phyloP scores from a whole-genome alignment of 192 early-diverging fungal species.

The Coemansia sp. region DNA sequence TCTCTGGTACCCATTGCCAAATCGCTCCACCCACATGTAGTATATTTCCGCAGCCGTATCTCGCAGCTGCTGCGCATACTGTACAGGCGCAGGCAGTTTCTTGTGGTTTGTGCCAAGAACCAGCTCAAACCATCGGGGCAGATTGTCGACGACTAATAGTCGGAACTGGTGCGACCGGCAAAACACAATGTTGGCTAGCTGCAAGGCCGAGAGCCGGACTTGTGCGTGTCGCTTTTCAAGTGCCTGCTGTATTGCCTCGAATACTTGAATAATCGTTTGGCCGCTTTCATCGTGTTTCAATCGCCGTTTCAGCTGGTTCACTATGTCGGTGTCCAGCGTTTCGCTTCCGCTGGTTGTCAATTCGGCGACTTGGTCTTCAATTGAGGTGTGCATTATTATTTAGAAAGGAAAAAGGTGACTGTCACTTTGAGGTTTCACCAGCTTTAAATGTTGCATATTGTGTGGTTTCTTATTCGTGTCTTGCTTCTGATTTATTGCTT shows the following conservation, averaged over 20 bases:
- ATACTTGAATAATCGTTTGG: not conserved
- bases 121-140: slow-evolving; percentile 59
- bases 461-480: no score
- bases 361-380: slow-evolving; percentile 25
- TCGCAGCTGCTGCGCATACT: slow-evolving; percentile 56
- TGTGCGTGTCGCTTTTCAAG: slow-evolving; percentile 44
- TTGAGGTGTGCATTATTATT: slow-evolving; percentile 7
- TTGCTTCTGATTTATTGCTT: no score
- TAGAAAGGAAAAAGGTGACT: slow-evolving; percentile 4
- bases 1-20: slow-evolving; percentile 57
- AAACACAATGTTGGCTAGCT: slow-evolving; percentile 63
- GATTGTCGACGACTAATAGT: slow-evolving; percentile 50
- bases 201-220: slow-evolving; percentile 63
- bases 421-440: not conserved
- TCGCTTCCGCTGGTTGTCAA: slow-evolving; percentile 25
- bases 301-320: slow-evolving; percentile 22
- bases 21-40: slow-evolving; percentile 61
- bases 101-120: slow-evolving; percentile 60
- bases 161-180: slow-evolving; percentile 66
- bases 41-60: slow-evolving; percentile 52
- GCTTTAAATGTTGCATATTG: not conserved
- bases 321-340: slow-evolving; percentile 13
- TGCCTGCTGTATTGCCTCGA: slow-evolving; percentile 6
- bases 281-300: slow-evolving; percentile 20
- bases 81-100: slow-evolving; percentile 55